Conservation (phyloP, 352 stramenopile genomes). For the Phytopythium montanum region DNA sequence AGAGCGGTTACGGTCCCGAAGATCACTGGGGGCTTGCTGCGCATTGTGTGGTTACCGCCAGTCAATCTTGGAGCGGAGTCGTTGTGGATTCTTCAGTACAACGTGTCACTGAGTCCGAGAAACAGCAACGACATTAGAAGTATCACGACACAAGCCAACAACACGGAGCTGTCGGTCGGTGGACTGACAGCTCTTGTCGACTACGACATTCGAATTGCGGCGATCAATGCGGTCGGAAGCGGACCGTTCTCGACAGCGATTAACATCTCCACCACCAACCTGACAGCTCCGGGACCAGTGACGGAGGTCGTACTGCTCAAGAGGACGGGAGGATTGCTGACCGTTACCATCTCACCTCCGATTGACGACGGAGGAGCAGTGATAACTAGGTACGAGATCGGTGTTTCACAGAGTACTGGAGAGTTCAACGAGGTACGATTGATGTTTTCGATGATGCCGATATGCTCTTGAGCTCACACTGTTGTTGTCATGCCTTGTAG, state of each 20-base stretch:
- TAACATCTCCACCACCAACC: constrained; percentile 28
- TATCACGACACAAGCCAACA: constrained; percentile 26
- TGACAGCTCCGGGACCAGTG: constrained; percentile 29
- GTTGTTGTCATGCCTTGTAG: no score
- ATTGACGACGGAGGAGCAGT: constrained; percentile 37
- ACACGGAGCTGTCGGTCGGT: constrained; percentile 26
- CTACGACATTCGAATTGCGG: constrained; percentile 35
- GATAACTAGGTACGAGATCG: constrained; percentile 25
- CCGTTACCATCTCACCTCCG: constrained; percentile 22
- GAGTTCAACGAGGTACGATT: background rate
- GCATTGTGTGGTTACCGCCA: constrained; percentile 32
- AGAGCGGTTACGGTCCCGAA: constrained; percentile 8
- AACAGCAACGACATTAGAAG: constrained; percentile 8
- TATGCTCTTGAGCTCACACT: no score
- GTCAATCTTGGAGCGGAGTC: constrained; percentile 37
- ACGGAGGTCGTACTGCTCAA: constrained; percentile 18
- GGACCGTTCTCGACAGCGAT: constrained; percentile 15
- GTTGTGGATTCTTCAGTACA: constrained; percentile 42
- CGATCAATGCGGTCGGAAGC: constrained; percentile 32
- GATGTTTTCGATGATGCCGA: background rate
- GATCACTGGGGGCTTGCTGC: constrained; percentile 46
- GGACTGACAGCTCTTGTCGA: constrained; percentile 17
- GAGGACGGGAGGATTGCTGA: constrained; percentile 44
- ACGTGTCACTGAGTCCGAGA: constrained; percentile 14
- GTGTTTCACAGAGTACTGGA: background rate